Evolutionary conservation across 192 early-diverging fungal species (phyloP), one percentile per base, ranked within the genome.

Genomic region (Globomyces pollinis-pini): DNA sequence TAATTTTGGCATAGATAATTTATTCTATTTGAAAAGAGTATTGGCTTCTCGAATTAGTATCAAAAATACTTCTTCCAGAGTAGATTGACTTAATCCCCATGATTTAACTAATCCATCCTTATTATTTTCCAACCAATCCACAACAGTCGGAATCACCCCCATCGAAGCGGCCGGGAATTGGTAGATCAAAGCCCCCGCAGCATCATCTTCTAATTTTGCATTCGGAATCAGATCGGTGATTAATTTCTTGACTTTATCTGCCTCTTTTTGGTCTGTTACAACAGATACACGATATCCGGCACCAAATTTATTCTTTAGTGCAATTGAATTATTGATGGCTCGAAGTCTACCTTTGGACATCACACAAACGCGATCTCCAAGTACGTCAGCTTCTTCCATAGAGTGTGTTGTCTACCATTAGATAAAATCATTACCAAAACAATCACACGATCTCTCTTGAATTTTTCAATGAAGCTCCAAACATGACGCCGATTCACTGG

Each of bases 231-330:
- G 63, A 31, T 42, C 38, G 51, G 70, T 56, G 16, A 88, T 68
- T 6, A 59, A 35, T 2, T 56, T 29, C 56, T 86, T 88, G 38
- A 81, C 68, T 4, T 30, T 33, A n/a, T 63, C 66, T 1, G 75
- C 57, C 52, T 80, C 63, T 2, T 60, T 38, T 21, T 75, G 70
- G 39, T 75, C 63, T 1, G 73, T 79, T 41, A 86, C 73, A 34
- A 88, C 55, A 1, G 77, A 81, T 47, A 89, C 74, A 8, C 85
- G 75, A 62, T 89, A 84, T 11, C 87, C 87, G 2, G 79, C 72
- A 12, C 86, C 86, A 69, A 85, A 88, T 63, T 85, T 85, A 69
- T 74, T 80, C 67, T 89, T 89, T 50, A 89, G 71, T 34, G 79
- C 71, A 50, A 88, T 79, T 23, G 78, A 77, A 65, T 81, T 84